Percentiles rank a stretch among this genome's conserved stretches.
These are phyloP conservation scores for Periconia sp. DNA, from an alignment of 2,329 filamentous ascomycete genomes.

Conservation along the genomic window DNA sequence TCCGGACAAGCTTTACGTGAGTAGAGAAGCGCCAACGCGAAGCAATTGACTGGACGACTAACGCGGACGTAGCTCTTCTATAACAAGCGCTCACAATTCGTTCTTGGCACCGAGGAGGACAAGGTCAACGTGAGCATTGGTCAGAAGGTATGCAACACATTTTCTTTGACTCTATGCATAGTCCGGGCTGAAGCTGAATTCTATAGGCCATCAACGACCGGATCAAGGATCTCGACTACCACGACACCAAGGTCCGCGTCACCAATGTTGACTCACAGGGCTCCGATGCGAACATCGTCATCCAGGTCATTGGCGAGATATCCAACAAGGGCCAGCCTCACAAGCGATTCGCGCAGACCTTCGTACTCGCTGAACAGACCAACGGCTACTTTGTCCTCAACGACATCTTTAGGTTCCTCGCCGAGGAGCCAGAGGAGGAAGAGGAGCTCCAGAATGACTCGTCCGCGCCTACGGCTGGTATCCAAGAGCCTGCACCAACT, in stretches of 20 bases:
- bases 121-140: slow-evolving; percentile 85
- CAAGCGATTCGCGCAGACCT: slow-evolving; percentile 97
- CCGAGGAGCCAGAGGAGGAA: slow-evolving; percentile 78
- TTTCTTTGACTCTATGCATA: background rate
- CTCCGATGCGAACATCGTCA: slow-evolving; percentile 91
- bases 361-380: slow-evolving; percentile 93
- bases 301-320: slow-evolving; percentile 97
- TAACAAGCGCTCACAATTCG: slow-evolving; percentile 93
- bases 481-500: slow-evolving; percentile 50
- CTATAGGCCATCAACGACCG: slow-evolving; percentile 86
- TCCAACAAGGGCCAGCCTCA: slow-evolving; percentile 91
- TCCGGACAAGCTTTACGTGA: slow-evolving; percentile 85
- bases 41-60: slow-evolving; percentile 18
- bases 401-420: slow-evolving; percentile 94
- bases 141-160: slow-evolving; percentile 70
- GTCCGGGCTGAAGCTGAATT: background rate
- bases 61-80: slow-evolving; percentile 74
- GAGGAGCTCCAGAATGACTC: slow-evolving; percentile 49
- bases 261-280: slow-evolving; percentile 97
- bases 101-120: slow-evolving; percentile 90
- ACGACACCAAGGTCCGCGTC: slow-evolving; percentile 97
- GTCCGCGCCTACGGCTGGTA: slow-evolving; percentile 41
- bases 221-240: slow-evolving; percentile 90
- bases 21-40: slow-evolving; percentile 15
- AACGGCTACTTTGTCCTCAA: slow-evolving; percentile 98